These are phyloP conservation scores for Macroventuria anomochaeta DNA, from an alignment of 2,329 filamentous ascomycete genomes.

Conservation along the genomic window DNA sequence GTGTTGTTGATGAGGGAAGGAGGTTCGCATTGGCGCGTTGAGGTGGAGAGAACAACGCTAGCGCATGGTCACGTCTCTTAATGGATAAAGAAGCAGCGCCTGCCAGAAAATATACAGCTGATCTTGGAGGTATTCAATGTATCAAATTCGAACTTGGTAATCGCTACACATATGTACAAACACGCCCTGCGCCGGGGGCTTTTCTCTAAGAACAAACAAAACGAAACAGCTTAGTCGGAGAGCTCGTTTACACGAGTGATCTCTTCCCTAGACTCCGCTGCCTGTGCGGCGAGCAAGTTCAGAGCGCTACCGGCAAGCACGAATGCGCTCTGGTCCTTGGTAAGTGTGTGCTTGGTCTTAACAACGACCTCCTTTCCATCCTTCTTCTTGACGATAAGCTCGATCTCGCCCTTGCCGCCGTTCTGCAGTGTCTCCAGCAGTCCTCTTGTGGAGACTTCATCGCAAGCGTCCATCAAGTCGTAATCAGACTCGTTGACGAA, in stretches of 20 bases:
- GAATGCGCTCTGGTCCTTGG: slow-evolving; percentile 87
- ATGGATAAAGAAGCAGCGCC: too few species aligned
- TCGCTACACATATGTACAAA: slow-evolving; percentile 19
- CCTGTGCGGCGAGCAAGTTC: slow-evolving; percentile 80
- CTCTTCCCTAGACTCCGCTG: slow-evolving; percentile 43
- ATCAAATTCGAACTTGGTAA: neutral
- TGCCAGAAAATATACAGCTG: too few species aligned
- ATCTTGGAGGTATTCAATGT: neutral
- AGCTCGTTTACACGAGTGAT: slow-evolving; percentile 48
- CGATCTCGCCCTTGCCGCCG: slow-evolving; percentile 79
- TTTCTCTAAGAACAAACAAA: neutral
- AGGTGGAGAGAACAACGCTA: neutral
- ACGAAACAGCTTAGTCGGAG: slow-evolving; percentile 40
- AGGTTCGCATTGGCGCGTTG: neutral
- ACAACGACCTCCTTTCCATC: slow-evolving; percentile 71
- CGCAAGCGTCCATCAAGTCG: slow-evolving; percentile 80
- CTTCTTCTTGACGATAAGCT: slow-evolving; percentile 61
- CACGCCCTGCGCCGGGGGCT: slow-evolving; percentile 10
- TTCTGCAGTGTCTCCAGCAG: slow-evolving; percentile 80
- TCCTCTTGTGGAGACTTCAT: slow-evolving; percentile 82
- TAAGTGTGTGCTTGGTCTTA: slow-evolving; percentile 85
- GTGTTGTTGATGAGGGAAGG: neutral
- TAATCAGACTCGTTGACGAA: slow-evolving; percentile 91
- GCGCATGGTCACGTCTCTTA: neutral
- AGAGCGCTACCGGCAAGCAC: slow-evolving; percentile 92